Evolutionary conservation across 108 stramenopile genomes (phyloP), one percentile per base, ranked within the genome.

Genomic region (Cyclotella sp.): DNA sequence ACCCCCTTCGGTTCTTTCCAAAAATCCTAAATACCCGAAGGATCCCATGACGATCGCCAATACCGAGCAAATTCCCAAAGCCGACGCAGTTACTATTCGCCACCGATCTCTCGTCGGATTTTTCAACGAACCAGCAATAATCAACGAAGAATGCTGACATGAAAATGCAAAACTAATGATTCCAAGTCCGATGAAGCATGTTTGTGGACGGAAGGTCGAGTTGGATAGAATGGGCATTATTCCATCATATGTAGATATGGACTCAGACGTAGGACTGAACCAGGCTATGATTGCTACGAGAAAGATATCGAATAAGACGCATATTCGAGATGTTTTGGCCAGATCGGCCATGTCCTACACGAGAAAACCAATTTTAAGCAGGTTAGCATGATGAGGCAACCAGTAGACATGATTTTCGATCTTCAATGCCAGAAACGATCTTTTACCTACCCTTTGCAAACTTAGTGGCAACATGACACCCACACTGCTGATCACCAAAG

Each of bases 161-260:
- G 90, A 90, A 82, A 92, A 95, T 13, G 95, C 95, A 86, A 95
- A 95, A 21, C 76, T 77, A 34, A 95, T 69, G 1, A 95, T 91
- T 0, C 93, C 93, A 42, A 95, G 53, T 2, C 93, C 93, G 21
- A 91, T 88, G 76, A 95, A 95, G 9, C 85, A 62, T 0, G 93
- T 92, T 11, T 83, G 75, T 15, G 73, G 67, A 46, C 78, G 68
- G 55, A 91, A 57, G 13, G 73, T 78, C 14, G 77, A 76, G 6
- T 83, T 28, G 27, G 62, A 71, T 26, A 78, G 63, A 40, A 78
- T 55, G n/a, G 49, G 30, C n/a, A 21, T 15, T 30, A 68, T 24
- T 40, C 83, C 79, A n/a, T 61, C 79, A 44, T 52, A 63, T 14
- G 54, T 18, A 24, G 53, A 43, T 18, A 81, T 54, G 9, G 79